These are phyloP conservation scores for Metschnikowia gruessii DNA, from an alignment of 805 yeast species.

Conservation along the genomic window DNA sequence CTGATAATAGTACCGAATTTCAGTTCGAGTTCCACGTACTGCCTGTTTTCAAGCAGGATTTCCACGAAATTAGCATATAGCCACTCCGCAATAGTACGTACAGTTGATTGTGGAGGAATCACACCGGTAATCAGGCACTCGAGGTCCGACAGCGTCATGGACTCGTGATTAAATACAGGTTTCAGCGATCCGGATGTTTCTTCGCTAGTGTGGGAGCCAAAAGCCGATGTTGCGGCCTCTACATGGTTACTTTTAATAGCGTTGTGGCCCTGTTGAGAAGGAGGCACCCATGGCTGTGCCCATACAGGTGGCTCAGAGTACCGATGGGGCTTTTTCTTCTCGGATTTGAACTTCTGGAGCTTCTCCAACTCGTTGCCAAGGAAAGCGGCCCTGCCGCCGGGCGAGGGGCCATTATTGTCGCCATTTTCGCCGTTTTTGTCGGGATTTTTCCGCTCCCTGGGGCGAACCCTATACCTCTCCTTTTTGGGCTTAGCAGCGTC, in stretches of 20 bases:
- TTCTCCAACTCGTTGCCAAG: constrained; percentile 24
- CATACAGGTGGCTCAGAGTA: constrained; percentile 71
- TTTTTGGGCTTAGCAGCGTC: too few species aligned
- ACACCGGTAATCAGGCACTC: constrained; percentile 66
- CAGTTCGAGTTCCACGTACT: constrained; percentile 64
- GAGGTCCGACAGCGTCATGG: constrained; percentile 35
- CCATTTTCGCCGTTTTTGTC: too few species aligned
- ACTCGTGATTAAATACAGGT: constrained; percentile 30
- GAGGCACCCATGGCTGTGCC: constrained; percentile 67
- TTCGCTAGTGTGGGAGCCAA: background rate
- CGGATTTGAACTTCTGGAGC: constrained; percentile 22
- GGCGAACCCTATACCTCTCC: too few species aligned
- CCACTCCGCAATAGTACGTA: constrained; percentile 85
- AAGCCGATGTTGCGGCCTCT: background rate
- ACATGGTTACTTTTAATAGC: background rate
- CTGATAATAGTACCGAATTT: constrained; percentile 72
- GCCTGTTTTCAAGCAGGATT: constrained; percentile 53
- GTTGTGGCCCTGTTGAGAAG: constrained; percentile 11
- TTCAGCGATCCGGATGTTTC: constrained; percentile 13
- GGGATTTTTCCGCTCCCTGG: too few species aligned
- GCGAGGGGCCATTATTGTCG: too few species aligned
- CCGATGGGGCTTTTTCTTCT: constrained; percentile 51
- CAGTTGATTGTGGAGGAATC: constrained; percentile 75
- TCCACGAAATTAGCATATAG: constrained; percentile 76
- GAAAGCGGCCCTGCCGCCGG: too few species aligned